Base-by-base conservation (phyloP, 768 basidiomycete species). In the Phylloporus arenicola region DNA sequence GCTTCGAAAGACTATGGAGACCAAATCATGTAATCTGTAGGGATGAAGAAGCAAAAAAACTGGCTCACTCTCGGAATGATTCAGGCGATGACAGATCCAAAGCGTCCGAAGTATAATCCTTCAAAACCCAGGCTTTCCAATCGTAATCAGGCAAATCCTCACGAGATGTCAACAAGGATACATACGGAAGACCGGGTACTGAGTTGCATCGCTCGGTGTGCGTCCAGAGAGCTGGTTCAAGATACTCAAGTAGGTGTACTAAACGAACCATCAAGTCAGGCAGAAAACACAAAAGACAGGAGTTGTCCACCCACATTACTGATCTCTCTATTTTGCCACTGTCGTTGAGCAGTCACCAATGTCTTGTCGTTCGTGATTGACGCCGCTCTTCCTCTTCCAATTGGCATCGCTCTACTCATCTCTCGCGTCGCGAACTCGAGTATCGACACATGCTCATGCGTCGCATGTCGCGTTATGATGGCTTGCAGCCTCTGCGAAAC, bases 181-280 rank as follows among this genome's bases (percentile, higher is more conserved):
- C 86, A 44, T 59, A 90, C 88, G 89, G 56, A 91, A 93, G 8
- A 95, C 82, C 0, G 92, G 93, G 68, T 93, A 96, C 58, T 94
- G 92, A 0, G 94, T 95, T 10, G 93, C 91, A 71, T 96, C 93
- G 61, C 86, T 92, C 1, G 92, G 92, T 3, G 93, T 96, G 19
- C 93, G 79, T 38, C 93, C 92, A 3, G 93, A 94, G 19, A 90
- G 79, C 64, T 95, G 92, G 58, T 96, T 96, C 48, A 96, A 70
- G 48, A 96, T 81, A 53, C 88, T 86, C 44, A 95, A 69, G 66
- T 94, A 95, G 1, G 88, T 85, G 64, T 91, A 95, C 92, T 94
- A 49, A 30, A 4, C 0, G 3, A 27, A 19, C 17, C 19, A 13
- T 44, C 41, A 43, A 17, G 16, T 58, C 35, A 43, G 48, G 6